Base-by-base conservation (phyloP, 805 yeast species). In the Blastobotrys peoriensis region DNA sequence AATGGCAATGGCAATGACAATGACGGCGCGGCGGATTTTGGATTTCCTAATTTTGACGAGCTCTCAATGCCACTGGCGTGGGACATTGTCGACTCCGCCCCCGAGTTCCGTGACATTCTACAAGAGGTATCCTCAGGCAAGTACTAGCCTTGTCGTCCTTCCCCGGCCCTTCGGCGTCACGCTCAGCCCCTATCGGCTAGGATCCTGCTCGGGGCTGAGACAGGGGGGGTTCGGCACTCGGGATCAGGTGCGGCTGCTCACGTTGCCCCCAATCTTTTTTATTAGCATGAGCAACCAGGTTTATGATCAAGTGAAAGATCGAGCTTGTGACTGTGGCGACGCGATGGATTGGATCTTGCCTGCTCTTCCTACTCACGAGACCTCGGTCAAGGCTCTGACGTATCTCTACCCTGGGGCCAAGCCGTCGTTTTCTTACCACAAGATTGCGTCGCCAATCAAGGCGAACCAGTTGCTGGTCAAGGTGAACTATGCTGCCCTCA, bases 401-500 rank as follows among this genome's bases (percentile, higher is more conserved):
- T 54, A 35, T 37, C 36, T 41, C 10, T 39, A 36, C 9, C 48
- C 52, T 1, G 53, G 52, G 6, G 41, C 44, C 9, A 30, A 36
- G 19, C 54, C 49, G 25, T 36, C 38, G 6, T 68, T 80, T 54
- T 75, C 77, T 28, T 79, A 79, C 58, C 75, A 75, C 50, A 71
- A 70, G 34, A 69, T 75, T 39, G 69, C 69, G 22, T 55, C 71
- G 18, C 84, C 82, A 2, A 63, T 79, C 39, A 62, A 68, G 5
- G 58, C 68, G 23, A 67, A 69, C 53, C 69, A 70, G 41, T 56
- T 83, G 3, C 66, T 83, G 17, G 77, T 85, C 9, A 75, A 80
- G 51, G 77, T 82, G 19, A 66, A 67, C 38, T 75, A 75, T 46
- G 79, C 77, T 1, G 76, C 83, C 1, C 64, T 85, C 33, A 81